These are phyloP conservation scores for Cercospora zeina DNA, from an alignment of 2,329 filamentous ascomycete species.

Conservation along the genomic window DNA sequence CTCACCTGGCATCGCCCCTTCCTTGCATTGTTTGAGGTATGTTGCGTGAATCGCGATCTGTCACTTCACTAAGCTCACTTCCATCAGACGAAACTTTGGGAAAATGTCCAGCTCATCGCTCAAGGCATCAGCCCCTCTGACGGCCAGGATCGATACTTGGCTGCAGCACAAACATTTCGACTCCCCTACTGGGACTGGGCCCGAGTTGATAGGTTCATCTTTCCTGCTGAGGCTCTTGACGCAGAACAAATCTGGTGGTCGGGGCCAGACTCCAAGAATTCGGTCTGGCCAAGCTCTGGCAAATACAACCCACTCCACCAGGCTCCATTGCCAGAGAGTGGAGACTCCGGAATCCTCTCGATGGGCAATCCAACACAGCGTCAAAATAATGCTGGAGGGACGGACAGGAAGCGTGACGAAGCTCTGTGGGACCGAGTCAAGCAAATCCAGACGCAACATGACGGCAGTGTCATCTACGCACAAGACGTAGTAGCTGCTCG, in stretches of 20 bases:
- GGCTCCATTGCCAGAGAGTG: background rate
- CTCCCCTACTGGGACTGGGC: background rate
- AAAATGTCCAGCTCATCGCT: background rate
- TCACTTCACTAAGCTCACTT: background rate
- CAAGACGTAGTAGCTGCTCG: background rate
- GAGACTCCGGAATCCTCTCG: background rate
- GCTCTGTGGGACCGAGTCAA: background rate
- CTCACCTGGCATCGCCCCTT: background rate
- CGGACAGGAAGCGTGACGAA: background rate
- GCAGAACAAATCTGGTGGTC: background rate
- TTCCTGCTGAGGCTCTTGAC: background rate
- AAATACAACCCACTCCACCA: conserved; percentile 10
- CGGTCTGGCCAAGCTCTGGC: background rate
- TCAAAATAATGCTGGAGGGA: background rate
- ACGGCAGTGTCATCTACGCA: background rate
- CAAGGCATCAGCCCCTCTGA: background rate
- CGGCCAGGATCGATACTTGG: background rate
- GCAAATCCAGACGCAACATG: background rate
- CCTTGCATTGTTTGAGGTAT: background rate
- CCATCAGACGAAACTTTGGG: background rate
- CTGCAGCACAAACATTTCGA: background rate
- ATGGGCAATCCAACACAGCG: conserved; percentile 1
- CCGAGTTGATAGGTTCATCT: background rate
- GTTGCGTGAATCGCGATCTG: background rate
- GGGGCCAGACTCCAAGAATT: background rate